Evolutionary conservation across 2,329 filamentous ascomycete species (phyloP).

Genomic region (Aspergillus oerlinghausenensis): DNA sequence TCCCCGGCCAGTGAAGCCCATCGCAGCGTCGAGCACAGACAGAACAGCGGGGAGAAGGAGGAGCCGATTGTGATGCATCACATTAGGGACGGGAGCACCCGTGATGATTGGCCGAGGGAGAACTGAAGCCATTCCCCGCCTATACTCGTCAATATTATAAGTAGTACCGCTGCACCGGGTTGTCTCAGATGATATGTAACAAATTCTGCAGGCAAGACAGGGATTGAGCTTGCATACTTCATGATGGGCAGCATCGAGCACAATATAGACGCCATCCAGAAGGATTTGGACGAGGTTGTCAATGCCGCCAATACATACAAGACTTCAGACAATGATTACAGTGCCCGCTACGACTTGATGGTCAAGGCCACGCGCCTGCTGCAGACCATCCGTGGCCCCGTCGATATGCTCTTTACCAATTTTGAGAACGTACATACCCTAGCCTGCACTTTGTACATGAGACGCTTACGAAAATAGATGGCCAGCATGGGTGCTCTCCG

Average conservation of each 20-base stretch:
- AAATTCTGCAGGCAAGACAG: neutral
- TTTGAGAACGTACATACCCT: conserved; percentile 11
- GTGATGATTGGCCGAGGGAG: neutral
- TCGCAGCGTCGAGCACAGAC: neutral
- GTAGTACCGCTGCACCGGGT: neutral
- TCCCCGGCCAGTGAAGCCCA: neutral
- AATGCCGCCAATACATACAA: neutral
- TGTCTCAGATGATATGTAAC: neutral
- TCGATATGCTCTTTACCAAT: conserved; percentile 16
- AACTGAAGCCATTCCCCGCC: neutral
- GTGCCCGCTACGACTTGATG: conserved; percentile 5
- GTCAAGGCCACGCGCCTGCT: conserved; percentile 7
- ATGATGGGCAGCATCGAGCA: conserved; percentile 1
- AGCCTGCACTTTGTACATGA: too few species aligned
- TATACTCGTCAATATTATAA: neutral
- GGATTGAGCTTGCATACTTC: neutral
- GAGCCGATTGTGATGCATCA: neutral
- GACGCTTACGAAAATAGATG: conserved; percentile 5
- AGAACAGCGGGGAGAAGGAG: neutral
- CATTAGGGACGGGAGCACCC: neutral
- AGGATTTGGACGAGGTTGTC: conserved; percentile 5
- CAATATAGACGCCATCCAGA: conserved; percentile 2
- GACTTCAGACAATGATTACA: neutral
- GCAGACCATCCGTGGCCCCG: conserved; percentile 18
- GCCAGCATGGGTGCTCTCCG: conserved; percentile 16